Conservation (phyloP, 2,329 filamentous ascomycete species). For the Volutella citrinella region DNA sequence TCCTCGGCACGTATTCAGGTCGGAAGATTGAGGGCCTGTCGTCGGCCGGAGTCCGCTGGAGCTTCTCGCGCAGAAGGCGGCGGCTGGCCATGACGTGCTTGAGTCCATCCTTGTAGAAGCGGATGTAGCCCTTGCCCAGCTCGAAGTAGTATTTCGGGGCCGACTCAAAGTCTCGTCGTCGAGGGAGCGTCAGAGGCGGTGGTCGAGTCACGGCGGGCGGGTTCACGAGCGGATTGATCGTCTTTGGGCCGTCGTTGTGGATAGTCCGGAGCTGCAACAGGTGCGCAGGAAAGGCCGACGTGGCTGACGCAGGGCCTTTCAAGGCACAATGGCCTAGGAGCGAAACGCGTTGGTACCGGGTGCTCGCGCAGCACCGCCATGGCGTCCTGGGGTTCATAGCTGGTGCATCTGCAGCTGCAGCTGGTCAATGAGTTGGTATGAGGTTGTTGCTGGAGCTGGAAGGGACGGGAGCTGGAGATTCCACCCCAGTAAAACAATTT, state of each 20-base stretch:
- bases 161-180: constrained; percentile 38
- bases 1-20: constrained; percentile 31
- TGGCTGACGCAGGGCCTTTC: neutral
- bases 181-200: constrained; percentile 63
- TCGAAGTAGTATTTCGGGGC: constrained; percentile 48
- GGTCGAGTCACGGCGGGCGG: constrained; percentile 72
- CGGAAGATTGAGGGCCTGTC: constrained; percentile 45
- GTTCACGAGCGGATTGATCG: constrained; percentile 53
- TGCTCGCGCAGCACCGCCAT: constrained; percentile 27
- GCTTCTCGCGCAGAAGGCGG: constrained; percentile 44
- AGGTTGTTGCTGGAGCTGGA: constrained; percentile 9
- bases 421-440: constrained; percentile 11
- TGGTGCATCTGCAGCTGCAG: constrained; percentile 6
- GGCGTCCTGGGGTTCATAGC: constrained; percentile 31
- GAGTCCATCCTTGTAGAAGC: constrained; percentile 86
- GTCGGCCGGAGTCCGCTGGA: constrained; percentile 46
- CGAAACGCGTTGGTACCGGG: constrained; percentile 15
- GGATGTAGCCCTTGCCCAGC: constrained; percentile 71
- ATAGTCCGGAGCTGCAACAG: constrained; percentile 18
- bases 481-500: no score
- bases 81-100: constrained; percentile 71
- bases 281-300: constrained; percentile 8
- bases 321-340: constrained; percentile 16
- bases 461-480: constrained; percentile 16
- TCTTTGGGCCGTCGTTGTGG: constrained; percentile 25